Evolutionary conservation across 345 rosid genomes (phyloP), one percentile per base, ranked within the genome.

Genomic region (Odontarrhena argentea): DNA sequence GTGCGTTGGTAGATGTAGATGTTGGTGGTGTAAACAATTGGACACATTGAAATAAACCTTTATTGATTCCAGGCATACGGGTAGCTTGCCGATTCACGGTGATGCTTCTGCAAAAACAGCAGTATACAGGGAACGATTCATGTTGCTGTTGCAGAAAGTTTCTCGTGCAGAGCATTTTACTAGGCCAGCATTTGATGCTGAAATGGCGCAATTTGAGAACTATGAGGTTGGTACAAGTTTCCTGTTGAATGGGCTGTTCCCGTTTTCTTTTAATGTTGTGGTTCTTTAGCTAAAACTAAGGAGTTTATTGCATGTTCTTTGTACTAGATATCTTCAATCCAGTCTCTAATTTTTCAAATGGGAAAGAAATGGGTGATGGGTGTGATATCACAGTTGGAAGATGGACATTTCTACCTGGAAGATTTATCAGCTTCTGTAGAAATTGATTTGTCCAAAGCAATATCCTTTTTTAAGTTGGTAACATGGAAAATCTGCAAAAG

Each of bases 321-420:
- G 70, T 56, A 22, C 55, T 84, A 94, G 99, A 79, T 94, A 76
- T 86, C 89, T 60, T 74, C 97, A 3, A 86, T 91, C 47, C 97
- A 88, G 77, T 87, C 97, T 74, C 80, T 91, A 41, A 72, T 88
- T 22, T 85, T 89, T 57, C 85, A 80, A 77, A 79, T 77, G 1
- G 95, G 96, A 74, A 84, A 79, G 81, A 87, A 77, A 77, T 94
- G 97, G 97, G 89, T 91, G 42, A 94, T 94, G 97, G 97, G 97
- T 8, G 77, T 94, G 61, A 91, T 94, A 60, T 94, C 97, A 7
- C 97, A 94, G 79, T 73, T 94, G 82, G 97, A 94, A 84, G 96
- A 94, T 79, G 96, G 91, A 2, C 99, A 94, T 77, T 94, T 91
- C 84, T 94, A 80, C 74, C 67, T 91, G 75, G 95, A 88, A 79